These are phyloP conservation scores for Meredithiella fracta DNA, from an alignment of 2,329 filamentous ascomycete genomes.

Conservation along the genomic window DNA sequence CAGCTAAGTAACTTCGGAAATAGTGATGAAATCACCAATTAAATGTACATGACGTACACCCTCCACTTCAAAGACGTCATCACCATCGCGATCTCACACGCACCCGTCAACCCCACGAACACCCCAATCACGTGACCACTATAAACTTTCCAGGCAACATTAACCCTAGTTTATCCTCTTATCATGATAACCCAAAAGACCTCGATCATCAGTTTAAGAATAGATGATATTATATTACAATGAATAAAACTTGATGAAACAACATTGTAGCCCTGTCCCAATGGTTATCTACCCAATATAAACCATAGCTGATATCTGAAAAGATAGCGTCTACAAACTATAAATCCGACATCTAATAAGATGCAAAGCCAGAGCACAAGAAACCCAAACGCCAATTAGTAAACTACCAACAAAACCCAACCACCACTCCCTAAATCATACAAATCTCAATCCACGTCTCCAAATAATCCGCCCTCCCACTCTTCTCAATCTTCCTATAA, in stretches of 20 bases:
- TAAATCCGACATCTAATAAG: not conserved
- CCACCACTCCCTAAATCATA: slow-evolving; percentile 34
- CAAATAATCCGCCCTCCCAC: slow-evolving; percentile 54
- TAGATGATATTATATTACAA: not conserved
- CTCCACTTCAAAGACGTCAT: not conserved
- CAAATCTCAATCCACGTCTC: slow-evolving; percentile 82
- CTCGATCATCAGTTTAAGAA: not conserved
- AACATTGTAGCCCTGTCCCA: too few relatives aligned
- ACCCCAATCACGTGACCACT: slow-evolving; percentile 6
- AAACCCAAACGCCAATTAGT: not conserved
- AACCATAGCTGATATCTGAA: not conserved
- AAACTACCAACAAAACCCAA: not conserved
- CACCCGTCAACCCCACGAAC: not conserved
- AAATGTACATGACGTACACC: not conserved
- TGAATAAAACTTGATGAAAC: not conserved
- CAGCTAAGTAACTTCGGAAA: too few relatives aligned
- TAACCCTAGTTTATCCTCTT: not conserved
- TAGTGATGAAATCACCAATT: too few relatives aligned
- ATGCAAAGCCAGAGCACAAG: not conserved
- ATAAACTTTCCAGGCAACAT: not conserved
- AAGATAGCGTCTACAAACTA: not conserved
- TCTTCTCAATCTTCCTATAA: slow-evolving; percentile 50
- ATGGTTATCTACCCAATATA: too few relatives aligned
- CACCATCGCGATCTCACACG: not conserved
- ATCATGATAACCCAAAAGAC: too few relatives aligned